These are phyloP conservation scores for Phycomyces blakesleeanus DNA, from an alignment of 192 early-diverging fungal genomes.

Conservation along the genomic window DNA sequence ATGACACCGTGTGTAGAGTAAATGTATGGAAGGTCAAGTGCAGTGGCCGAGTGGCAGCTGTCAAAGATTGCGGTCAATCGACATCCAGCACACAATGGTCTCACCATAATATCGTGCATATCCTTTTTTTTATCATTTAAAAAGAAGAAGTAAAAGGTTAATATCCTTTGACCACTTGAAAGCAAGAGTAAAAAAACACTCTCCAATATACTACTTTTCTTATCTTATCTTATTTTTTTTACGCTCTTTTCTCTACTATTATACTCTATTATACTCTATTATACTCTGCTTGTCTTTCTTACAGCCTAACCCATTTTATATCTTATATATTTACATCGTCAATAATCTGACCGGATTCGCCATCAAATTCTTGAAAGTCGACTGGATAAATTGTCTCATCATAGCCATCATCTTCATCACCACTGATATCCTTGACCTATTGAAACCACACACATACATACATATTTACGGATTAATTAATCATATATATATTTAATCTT, in stretches of 20 bases:
- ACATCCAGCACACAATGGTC: slow-evolving; percentile 54
- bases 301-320: too few species aligned
- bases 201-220: too few species aligned
- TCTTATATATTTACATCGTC: slow-evolving; percentile 54
- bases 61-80: slow-evolving; percentile 80
- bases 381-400: slow-evolving; percentile 78
- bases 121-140: slow-evolving; percentile 20
- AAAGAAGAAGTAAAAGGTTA: too few species aligned
- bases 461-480: too few species aligned
- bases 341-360: slow-evolving; percentile 55
- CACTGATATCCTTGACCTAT: slow-evolving; percentile 48
- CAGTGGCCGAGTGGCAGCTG: slow-evolving; percentile 81
- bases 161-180: too few species aligned
- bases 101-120: slow-evolving; percentile 75
- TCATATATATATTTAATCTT: too few species aligned
- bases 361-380: slow-evolving; percentile 46
- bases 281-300: too few species aligned
- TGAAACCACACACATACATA: background rate
- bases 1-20: slow-evolving; percentile 65
- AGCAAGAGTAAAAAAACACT: too few species aligned
- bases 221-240: too few species aligned
- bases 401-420: slow-evolving; percentile 75
- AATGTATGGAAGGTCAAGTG: slow-evolving; percentile 72
- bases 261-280: too few species aligned
- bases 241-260: too few species aligned